Evolutionary conservation across 2,329 filamentous ascomycete species (phyloP), one percentile per base, ranked within the genome.

Genomic region (Aspergillus quadrilineatus): DNA sequence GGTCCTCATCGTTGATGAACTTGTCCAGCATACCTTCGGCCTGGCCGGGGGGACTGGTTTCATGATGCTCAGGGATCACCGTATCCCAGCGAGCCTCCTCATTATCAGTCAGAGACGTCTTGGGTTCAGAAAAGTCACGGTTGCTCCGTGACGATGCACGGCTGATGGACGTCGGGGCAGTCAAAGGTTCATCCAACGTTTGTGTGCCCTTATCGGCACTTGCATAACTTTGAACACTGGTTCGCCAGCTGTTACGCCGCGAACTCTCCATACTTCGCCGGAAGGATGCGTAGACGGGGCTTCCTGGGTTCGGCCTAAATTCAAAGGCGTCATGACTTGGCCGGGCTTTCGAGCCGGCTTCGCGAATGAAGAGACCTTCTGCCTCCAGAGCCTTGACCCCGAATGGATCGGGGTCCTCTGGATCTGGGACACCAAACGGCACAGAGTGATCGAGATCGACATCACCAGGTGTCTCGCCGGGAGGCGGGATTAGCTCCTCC

Each of bases 331-430:
- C 90, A 76, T 88, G 91, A 26, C 84, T 80, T 2, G 92, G 90
- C 54, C 90, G 81, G 53, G 84, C 80, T 49, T 86, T 84, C 2
- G 87, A 88, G 34, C 91, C 92, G n/a, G 92, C 92, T 76, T 97
- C 92, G 51, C 89, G 85, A 63, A 97, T 94, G 65, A 93, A 90
- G 55, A 97, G 78, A 2, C 93, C 93, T 59, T 92, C 89, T 4
- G 60, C 70, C 69, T 96, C 91, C n/a, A 97, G 77, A 6, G 93
- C 92, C 61, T 92, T 83, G 28, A 97, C 89, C 26, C 93, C 93
- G 68, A 90, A 97, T 0, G 93, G 93, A 70, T 97, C 93, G 0
- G 92, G 92, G 65, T 97, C 93, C 53, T 92, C 85, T 3, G 79
- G 75, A 60, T 88, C 86, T 0, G 91, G 92, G 14, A 96, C 79